A percentile compares a stretch with the other conserved stretches of the same genome.
These are phyloP conservation scores for Grammothele lineata DNA, from an alignment of 768 basidiomycete genomes.

Conservation along the genomic window DNA sequence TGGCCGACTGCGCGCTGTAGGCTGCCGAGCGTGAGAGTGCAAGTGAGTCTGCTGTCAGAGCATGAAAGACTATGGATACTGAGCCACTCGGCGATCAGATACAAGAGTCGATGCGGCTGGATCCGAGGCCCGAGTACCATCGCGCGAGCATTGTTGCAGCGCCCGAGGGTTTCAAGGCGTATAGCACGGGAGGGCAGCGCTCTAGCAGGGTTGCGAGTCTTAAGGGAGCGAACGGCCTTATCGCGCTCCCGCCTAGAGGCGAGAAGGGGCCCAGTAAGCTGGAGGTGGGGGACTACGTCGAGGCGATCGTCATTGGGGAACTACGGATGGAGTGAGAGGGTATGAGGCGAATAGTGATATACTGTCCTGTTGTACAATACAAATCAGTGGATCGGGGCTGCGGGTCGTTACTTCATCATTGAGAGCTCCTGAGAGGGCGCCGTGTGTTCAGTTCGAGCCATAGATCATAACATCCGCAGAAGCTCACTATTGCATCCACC, in stretches of 20 bases:
- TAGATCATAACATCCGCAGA: too few relatives aligned
- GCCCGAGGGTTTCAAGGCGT: constrained; percentile 51
- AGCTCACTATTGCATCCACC: constrained; percentile 49
- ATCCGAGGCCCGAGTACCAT: constrained; percentile 79
- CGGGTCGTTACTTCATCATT: constrained; percentile 20
- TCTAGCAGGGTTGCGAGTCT: constrained; percentile 81
- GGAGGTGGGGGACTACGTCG: constrained; percentile 49
- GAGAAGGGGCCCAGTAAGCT: constrained; percentile 33
- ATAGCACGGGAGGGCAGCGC: constrained; percentile 83
- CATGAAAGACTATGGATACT: not conserved
- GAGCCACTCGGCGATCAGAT: constrained; percentile 33
- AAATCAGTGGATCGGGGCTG: not conserved
- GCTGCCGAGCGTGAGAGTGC: constrained; percentile 57
- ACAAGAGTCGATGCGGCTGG: constrained; percentile 58
- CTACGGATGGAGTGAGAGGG: constrained; percentile 30
- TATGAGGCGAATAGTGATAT: not conserved
- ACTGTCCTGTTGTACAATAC: constrained; percentile 8
- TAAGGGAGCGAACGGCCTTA: constrained; percentile 75
- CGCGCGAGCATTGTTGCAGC: constrained; percentile 57
- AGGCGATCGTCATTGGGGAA: constrained; percentile 70
- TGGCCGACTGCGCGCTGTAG: constrained; percentile 51
- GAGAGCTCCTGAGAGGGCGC: constrained; percentile 16
- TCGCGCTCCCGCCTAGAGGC: constrained; percentile 53
- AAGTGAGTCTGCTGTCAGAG: constrained; percentile 39
- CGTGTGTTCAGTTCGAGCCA: too few relatives aligned